Conservation (phyloP, 1,284 basidiomycete species). For the Jaminaea rosea region DNA sequence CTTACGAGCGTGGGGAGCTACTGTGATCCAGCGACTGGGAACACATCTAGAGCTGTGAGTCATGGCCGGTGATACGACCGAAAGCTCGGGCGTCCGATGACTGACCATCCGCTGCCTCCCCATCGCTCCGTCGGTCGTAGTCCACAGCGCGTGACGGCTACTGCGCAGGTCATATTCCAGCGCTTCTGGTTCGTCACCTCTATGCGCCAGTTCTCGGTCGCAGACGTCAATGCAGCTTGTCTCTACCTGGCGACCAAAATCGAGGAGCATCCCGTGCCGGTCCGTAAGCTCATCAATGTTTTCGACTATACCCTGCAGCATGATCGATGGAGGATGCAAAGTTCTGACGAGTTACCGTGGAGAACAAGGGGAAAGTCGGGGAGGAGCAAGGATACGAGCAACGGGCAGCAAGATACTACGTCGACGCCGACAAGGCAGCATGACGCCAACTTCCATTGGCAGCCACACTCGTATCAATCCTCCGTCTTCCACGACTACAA, state of each 20-base stretch:
- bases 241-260: constrained; percentile 92
- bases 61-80: background rate
- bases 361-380: background rate
- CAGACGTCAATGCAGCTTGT: constrained; percentile 81
- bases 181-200: constrained; percentile 94
- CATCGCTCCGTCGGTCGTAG: constrained; percentile 49
- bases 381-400: background rate
- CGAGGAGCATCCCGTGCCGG: constrained; percentile 73
- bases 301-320: constrained; percentile 63
- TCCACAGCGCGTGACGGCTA: constrained; percentile 91
- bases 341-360: background rate
- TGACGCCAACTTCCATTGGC: constrained; percentile 53
- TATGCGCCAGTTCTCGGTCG: constrained; percentile 82
- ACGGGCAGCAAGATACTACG: too few species aligned
- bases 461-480: constrained; percentile 75
- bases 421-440: too few species aligned
- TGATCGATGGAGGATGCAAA: too few species aligned
- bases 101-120: background rate
- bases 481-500: constrained; percentile 75
- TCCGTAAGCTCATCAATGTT: constrained; percentile 81
- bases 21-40: constrained; percentile 82
- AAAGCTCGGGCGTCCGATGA: background rate
- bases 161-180: constrained; percentile 91
- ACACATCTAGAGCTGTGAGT: constrained; percentile 75
- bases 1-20: constrained; percentile 71